Conservation (phyloP, 495 filamentous ascomycete genomes). For the Apodospora peruviana region DNA sequence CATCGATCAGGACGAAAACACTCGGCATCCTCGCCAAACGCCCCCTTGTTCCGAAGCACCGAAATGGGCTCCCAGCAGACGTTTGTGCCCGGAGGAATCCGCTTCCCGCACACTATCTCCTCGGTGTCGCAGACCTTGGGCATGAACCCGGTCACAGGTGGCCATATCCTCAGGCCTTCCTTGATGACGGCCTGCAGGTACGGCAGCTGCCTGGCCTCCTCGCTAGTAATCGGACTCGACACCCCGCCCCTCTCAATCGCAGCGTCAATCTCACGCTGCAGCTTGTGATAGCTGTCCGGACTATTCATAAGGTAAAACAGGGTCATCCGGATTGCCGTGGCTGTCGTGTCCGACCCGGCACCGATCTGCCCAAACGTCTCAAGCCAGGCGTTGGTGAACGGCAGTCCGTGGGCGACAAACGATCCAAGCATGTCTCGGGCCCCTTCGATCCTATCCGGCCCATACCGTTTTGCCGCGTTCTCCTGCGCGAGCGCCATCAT, state of each 20-base stretch:
- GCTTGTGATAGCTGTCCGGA: conserved; percentile 38
- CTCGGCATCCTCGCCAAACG: conserved; percentile 35
- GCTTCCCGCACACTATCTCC: conserved; percentile 29
- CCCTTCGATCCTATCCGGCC: conserved; percentile 17
- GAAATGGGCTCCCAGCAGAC: conserved; percentile 44
- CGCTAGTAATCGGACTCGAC: conserved; percentile 28
- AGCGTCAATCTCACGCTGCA: conserved; percentile 53
- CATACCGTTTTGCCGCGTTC: conserved; percentile 30
- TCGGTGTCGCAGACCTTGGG: conserved; percentile 49
- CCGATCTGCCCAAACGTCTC: conserved; percentile 40
- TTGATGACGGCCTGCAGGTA: conserved; percentile 47
- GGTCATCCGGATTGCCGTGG: conserved; percentile 50
- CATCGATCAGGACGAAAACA: conserved; percentile 48
- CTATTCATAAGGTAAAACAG: conserved; percentile 48
- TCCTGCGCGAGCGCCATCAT: conserved; percentile 29
- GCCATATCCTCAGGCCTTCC: conserved; percentile 44
- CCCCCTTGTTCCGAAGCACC: conserved; percentile 21
- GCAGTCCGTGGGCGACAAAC: conserved; percentile 26
- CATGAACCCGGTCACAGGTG: conserved; percentile 29
- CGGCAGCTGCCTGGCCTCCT: conserved; percentile 35
- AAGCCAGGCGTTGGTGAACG: conserved; percentile 22
- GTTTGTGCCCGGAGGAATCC: conserved; percentile 44
- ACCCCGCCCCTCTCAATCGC: conserved; percentile 28
- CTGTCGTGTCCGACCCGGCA: conserved; percentile 61
- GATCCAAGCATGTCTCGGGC: conserved; percentile 33